phyloP scores from a whole-genome alignment of 1,284 basidiomycete genomes.

The Ceratobasidium sp. region DNA sequence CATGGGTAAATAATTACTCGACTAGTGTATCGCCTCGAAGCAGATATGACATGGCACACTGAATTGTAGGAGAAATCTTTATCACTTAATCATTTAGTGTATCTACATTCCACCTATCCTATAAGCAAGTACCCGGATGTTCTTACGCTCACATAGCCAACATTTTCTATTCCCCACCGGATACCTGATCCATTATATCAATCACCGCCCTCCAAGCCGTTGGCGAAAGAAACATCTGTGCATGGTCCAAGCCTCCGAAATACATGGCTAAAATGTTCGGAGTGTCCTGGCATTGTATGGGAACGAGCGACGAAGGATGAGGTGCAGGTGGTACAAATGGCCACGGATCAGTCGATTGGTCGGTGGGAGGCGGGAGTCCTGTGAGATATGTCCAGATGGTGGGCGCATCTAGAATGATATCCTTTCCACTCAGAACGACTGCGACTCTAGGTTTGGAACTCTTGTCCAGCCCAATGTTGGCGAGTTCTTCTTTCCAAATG shows the following conservation, averaged over 20 bases:
- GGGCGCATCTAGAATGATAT: slow-evolving; percentile 64
- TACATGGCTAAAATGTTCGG: slow-evolving; percentile 7
- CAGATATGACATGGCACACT: too few relatives aligned
- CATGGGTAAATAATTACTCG: too few relatives aligned
- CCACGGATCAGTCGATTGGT: not conserved
- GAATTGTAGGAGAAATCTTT: too few relatives aligned
- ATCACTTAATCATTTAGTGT: too few relatives aligned
- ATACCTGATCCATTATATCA: slow-evolving; percentile 1
- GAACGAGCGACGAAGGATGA: not conserved
- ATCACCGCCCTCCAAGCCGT: slow-evolving; percentile 1
- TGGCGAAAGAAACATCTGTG: slow-evolving; percentile 18
- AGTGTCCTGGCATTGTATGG: not conserved
- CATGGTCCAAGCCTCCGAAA: slow-evolving; percentile 25
- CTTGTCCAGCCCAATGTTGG: slow-evolving; percentile 40
- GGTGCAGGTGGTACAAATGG: slow-evolving; percentile 21
- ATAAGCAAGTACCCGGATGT: too few relatives aligned
- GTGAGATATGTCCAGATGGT: slow-evolving; percentile 63
- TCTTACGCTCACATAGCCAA: too few relatives aligned
- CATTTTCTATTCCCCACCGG: too few relatives aligned
- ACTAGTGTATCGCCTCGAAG: too few relatives aligned
- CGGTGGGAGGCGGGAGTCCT: slow-evolving; percentile 39
- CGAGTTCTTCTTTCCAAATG: slow-evolving; percentile 66
- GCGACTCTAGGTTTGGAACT: slow-evolving; percentile 47
- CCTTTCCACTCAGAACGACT: slow-evolving; percentile 60
- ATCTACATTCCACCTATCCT: too few relatives aligned